A percentile compares a stretch with the other conserved stretches of the same genome.
Evolutionary conservation across 2,329 filamentous ascomycete species (phyloP).

Genomic region (Verticillium nubilum): DNA sequence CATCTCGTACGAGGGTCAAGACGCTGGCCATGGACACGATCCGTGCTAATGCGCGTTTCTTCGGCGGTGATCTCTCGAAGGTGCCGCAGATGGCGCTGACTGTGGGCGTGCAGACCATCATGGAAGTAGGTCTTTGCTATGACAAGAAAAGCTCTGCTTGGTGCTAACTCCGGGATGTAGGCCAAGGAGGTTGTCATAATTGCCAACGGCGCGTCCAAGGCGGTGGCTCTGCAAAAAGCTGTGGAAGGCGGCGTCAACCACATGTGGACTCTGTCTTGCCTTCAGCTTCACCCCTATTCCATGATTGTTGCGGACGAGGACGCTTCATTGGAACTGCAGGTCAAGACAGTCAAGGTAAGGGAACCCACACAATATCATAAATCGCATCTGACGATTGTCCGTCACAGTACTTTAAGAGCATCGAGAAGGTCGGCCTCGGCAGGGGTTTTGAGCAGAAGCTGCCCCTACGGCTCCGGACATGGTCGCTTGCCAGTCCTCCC

Average conservation of each 20-base stretch:
- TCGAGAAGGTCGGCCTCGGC: slow-evolving; percentile 46
- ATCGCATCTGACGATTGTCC: neutral
- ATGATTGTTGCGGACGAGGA: slow-evolving; percentile 74
- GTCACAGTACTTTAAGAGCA: slow-evolving; percentile 44
- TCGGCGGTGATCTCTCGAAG: slow-evolving; percentile 12
- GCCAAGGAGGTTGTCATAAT: slow-evolving; percentile 70
- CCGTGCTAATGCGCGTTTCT: slow-evolving; percentile 66
- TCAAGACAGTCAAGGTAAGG: slow-evolving; percentile 54
- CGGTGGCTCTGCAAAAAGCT: slow-evolving; percentile 64
- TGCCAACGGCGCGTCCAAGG: slow-evolving; percentile 68
- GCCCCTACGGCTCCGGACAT: slow-evolving; percentile 18
- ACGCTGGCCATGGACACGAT: slow-evolving; percentile 75
- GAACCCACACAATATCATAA: neutral
- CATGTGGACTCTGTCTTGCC: slow-evolving; percentile 72
- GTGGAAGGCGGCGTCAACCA: slow-evolving; percentile 72
- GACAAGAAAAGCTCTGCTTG: no score
- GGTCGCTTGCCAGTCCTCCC: slow-evolving; percentile 10
- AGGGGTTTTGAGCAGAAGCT: slow-evolving; percentile 41
- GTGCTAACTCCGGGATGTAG: slow-evolving; percentile 60
- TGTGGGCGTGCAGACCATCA: slow-evolving; percentile 31
- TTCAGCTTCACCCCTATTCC: slow-evolving; percentile 68
- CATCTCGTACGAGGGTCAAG: slow-evolving; percentile 68
- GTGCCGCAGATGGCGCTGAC: slow-evolving; percentile 17
- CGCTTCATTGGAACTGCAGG: slow-evolving; percentile 57
- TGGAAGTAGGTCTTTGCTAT: slow-evolving; percentile 41